Evolutionary conservation across 1,284 basidiomycete species (phyloP).

Genomic region (Tremellales sp.): DNA sequence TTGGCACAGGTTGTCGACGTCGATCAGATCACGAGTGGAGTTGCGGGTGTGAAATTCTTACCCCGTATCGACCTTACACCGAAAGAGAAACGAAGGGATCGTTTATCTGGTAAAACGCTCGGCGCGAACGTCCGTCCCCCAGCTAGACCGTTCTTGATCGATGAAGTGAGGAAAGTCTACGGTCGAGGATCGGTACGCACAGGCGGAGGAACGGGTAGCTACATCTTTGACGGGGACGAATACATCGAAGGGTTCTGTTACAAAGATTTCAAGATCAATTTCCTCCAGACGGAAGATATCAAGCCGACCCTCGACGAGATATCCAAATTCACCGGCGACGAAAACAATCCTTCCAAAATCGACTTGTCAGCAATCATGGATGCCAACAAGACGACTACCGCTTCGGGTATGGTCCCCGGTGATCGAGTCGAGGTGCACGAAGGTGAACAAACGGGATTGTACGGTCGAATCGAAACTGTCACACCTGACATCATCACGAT

Average conservation of each 20-base stretch:
- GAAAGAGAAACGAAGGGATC: conserved; percentile 67
- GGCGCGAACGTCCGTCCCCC: conserved; percentile 61
- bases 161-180: conserved; percentile 86
- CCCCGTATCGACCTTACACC: conserved; percentile 96
- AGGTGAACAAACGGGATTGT: conserved; percentile 89
- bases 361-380: conserved; percentile 46
- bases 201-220: conserved; percentile 56
- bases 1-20: conserved; percentile 93
- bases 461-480: conserved; percentile 87
- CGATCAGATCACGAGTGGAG: conserved; percentile 72
- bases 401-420: conserved; percentile 89
- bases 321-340: conserved; percentile 70
- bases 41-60: conserved; percentile 84
- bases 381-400: conserved; percentile 46
- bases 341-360: conserved; percentile 29
- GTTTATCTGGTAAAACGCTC: conserved; percentile 35
- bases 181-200: conserved; percentile 70
- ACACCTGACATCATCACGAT: conserved; percentile 82
- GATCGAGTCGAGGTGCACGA: conserved; percentile 97
- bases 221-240: conserved; percentile 86
- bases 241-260: conserved; percentile 93
- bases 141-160: conserved; percentile 87
- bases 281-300: conserved; percentile 79
- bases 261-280: conserved; percentile 86
- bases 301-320: conserved; percentile 96